Conservation (phyloP, 805 yeast species). For the Saturnispora silvae region DNA sequence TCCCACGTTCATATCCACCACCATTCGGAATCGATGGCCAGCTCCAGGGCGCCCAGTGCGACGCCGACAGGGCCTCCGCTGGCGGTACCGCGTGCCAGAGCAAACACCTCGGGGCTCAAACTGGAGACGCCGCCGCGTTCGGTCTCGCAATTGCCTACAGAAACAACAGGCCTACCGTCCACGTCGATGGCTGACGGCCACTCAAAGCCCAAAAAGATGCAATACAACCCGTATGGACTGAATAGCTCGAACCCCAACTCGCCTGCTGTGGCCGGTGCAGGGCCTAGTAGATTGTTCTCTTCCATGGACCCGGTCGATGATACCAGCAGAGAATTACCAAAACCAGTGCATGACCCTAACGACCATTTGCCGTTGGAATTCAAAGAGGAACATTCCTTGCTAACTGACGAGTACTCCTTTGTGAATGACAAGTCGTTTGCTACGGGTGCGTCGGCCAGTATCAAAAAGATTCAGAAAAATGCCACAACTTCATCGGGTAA, state of each 20-base stretch:
- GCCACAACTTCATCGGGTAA: conserved; percentile 9
- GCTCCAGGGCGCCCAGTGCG: background rate
- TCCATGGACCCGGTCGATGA: conserved; percentile 23
- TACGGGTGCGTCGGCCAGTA: conserved; percentile 67
- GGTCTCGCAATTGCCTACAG: conserved; percentile 6
- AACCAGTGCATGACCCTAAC: conserved; percentile 67
- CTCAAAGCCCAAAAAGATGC: conserved; percentile 31
- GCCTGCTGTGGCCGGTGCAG: background rate
- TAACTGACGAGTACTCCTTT: conserved; percentile 49
- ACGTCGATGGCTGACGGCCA: conserved; percentile 16
- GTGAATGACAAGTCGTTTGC: conserved; percentile 47
- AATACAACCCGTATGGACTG: conserved; percentile 59
- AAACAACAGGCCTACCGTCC: conserved; percentile 22
- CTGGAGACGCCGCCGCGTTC: conserved; percentile 1
- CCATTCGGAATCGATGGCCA: background rate
- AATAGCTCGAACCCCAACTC: conserved; percentile 5
- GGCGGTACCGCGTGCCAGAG: background rate
- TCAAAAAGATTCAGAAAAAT: conserved; percentile 36
- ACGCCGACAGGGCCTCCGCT: background rate
- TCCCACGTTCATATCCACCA: conserved; percentile 4
- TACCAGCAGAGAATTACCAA: conserved; percentile 38
- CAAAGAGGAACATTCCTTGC: conserved; percentile 38
- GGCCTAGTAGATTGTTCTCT: background rate
- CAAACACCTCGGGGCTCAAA: background rate
- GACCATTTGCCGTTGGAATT: conserved; percentile 48